Conservation (phyloP, 108 stramenopile genomes). For the Conticribra guillardii region DNA sequence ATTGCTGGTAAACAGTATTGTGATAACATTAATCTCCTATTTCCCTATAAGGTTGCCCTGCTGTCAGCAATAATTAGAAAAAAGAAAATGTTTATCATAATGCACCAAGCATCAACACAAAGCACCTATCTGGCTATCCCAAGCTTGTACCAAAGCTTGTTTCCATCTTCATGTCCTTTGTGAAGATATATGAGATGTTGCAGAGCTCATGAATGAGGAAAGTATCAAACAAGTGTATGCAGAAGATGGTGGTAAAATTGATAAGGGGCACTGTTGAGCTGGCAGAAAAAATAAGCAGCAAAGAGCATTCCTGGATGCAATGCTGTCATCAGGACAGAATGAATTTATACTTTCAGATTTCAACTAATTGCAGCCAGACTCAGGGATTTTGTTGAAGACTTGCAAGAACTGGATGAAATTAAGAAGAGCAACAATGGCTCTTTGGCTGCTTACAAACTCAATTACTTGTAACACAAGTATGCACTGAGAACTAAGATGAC, state of each 20-base stretch:
- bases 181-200: slow-evolving; percentile 97
- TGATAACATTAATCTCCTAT: too few species aligned
- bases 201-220: slow-evolving; percentile 83
- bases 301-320: slow-evolving; percentile 48
- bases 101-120: slow-evolving; percentile 97
- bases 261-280: slow-evolving; percentile 72
- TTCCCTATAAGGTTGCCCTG: slow-evolving; percentile 43
- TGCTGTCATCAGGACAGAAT: slow-evolving; percentile 35
- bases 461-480: too few species aligned
- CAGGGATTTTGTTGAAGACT: slow-evolving; percentile 72
- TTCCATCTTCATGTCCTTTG: slow-evolving; percentile 87
- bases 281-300: slow-evolving; percentile 75
- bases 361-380: slow-evolving; percentile 68
- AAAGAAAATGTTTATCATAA: slow-evolving; percentile 83
- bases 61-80: slow-evolving; percentile 46
- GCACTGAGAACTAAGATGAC: too few species aligned
- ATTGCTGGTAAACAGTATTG: too few species aligned
- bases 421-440: slow-evolving; percentile 58
- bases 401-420: slow-evolving; percentile 66
- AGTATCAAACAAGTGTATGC: slow-evolving; percentile 72
- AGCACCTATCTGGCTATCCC: slow-evolving; percentile 91
- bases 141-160: slow-evolving; percentile 96
- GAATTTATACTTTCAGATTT: slow-evolving; percentile 66
- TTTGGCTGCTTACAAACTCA: slow-evolving; percentile 15
- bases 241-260: slow-evolving; percentile 75